phyloP scores from a whole-genome alignment of 495 filamentous ascomycete species.

The Hyaloscypha finlandica region DNA sequence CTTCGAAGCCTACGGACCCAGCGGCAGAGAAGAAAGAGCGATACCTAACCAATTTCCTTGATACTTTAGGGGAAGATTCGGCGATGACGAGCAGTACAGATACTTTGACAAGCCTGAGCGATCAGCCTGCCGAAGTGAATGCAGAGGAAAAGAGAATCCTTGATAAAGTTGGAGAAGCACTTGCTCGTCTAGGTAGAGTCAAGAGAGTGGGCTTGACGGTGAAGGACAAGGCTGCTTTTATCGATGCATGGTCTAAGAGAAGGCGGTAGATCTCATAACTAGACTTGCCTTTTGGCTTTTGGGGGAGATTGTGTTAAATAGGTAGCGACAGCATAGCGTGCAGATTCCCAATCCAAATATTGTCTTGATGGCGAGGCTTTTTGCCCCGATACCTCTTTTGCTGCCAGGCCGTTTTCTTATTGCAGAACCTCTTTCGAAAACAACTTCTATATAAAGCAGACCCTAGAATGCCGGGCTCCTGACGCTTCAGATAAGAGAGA shows the following conservation, averaged over 20 bases:
- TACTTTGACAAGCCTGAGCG: conserved; percentile 38
- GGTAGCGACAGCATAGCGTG: conserved; percentile 12
- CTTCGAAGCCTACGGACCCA: conserved; percentile 34
- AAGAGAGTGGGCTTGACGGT: conserved; percentile 86
- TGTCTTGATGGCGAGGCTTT: background rate
- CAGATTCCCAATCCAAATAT: conserved; percentile 12
- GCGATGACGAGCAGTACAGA: conserved; percentile 37
- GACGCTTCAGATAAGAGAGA: too few relatives aligned
- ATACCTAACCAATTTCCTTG: conserved; percentile 53
- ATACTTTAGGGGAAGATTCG: conserved; percentile 43
- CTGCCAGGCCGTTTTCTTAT: background rate
- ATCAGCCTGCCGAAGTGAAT: conserved; percentile 44
- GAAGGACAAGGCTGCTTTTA: conserved; percentile 80
- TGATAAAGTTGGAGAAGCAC: conserved; percentile 76
- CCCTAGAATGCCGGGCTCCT: too few relatives aligned
- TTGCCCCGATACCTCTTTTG: background rate
- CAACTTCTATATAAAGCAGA: too few relatives aligned
- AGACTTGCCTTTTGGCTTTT: background rate
- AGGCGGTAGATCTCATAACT: conserved; percentile 28
- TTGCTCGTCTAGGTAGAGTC: conserved; percentile 88
- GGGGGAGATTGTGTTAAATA: background rate
- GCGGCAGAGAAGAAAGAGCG: conserved; percentile 38
- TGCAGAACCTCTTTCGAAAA: background rate
- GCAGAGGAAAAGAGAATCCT: conserved; percentile 62
- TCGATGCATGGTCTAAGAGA: conserved; percentile 61